phyloP scores from a whole-genome alignment of 106 monocot genomes.

The Platanthera guangdongensis region DNA sequence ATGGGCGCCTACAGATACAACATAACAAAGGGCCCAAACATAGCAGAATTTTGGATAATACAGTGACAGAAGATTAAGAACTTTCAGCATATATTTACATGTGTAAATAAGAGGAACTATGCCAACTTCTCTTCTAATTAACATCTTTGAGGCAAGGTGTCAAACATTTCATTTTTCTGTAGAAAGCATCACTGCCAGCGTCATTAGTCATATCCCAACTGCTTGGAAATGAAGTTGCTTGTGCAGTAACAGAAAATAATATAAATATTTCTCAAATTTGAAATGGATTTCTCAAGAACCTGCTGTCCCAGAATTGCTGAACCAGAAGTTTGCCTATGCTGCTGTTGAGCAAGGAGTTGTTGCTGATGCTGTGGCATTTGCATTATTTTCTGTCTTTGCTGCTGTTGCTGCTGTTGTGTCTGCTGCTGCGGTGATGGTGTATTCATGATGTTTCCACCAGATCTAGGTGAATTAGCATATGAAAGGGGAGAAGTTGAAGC shows the following conservation, averaged over 20 bases:
- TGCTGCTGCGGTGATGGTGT: slow-evolving; percentile 92
- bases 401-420: slow-evolving; percentile 54
- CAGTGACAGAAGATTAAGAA: neutral
- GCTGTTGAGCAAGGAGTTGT: slow-evolving; percentile 60
- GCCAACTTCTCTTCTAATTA: neutral
- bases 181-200: neutral
- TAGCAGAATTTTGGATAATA: neutral
- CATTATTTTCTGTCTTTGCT: slow-evolving; percentile 41
- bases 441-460: slow-evolving; percentile 78
- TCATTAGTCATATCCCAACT: neutral
- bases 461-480: slow-evolving; percentile 86
- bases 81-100: neutral
- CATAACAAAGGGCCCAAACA: too few species aligned
- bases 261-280: slow-evolving; percentile 1
- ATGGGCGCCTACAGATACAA: too few species aligned
- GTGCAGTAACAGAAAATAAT: neutral
- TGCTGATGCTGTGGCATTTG: slow-evolving; percentile 60
- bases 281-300: slow-evolving; percentile 1
- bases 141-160: neutral
- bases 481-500: slow-evolving; percentile 84
- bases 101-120: neutral
- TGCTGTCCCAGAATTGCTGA: slow-evolving; percentile 59
- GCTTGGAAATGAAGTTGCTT: neutral
- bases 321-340: slow-evolving; percentile 48
- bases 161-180: neutral